These are phyloP conservation scores for Houttuynia cordata DNA, from an alignment of 164 flowering plant species.

Conservation along the genomic window DNA sequence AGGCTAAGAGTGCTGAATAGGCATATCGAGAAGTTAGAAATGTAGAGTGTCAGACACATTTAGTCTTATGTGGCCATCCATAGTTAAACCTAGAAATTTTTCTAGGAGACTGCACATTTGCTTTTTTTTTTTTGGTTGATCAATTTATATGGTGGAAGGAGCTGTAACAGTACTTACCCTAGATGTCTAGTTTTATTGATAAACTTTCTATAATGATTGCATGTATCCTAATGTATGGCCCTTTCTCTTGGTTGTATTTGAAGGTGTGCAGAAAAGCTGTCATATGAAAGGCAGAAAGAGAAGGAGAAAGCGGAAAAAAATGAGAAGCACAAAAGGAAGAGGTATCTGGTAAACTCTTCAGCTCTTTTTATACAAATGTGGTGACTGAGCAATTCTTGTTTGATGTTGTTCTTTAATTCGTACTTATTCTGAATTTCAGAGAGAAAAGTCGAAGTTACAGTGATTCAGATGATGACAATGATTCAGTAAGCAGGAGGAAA, in stretches of 20 bases:
- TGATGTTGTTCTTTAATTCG: not conserved
- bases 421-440: slow-evolving; percentile 4
- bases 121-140: not conserved
- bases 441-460: not conserved
- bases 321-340: slow-evolving; percentile 38
- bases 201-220: too few species aligned
- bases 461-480: not conserved
- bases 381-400: not conserved
- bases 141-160: not conserved
- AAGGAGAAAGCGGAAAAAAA: slow-evolving; percentile 34
- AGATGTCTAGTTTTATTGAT: too few species aligned
- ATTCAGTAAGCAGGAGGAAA: not conserved
- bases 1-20: not conserved
- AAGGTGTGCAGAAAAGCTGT: slow-evolving; percentile 77
- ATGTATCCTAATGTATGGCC: not conserved
- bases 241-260: not conserved
- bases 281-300: slow-evolving; percentile 60
- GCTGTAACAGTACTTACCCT: not conserved
- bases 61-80: not conserved
- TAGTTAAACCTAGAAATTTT: not conserved
- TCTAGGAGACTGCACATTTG: not conserved
- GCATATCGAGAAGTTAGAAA: not conserved
- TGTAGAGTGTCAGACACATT: too few species aligned
- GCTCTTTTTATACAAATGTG: not conserved
- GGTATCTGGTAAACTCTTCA: slow-evolving; percentile 19